Evolutionary conservation across 164 flowering plant genomes (phyloP), one percentile per base, ranked within the genome.

Genomic region (Nelumbo lutea): DNA sequence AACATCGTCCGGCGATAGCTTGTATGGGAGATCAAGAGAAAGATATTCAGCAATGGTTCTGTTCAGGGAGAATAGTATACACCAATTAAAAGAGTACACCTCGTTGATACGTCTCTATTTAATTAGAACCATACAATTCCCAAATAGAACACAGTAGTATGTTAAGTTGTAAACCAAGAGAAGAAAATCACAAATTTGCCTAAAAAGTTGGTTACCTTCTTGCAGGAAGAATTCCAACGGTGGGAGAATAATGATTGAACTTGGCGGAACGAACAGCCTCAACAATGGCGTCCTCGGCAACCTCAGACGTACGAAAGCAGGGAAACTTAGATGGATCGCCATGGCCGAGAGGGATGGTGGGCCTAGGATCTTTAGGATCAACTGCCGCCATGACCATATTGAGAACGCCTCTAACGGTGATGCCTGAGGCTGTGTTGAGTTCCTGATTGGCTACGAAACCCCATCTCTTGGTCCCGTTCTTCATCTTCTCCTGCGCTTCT

Each of bases 11-110:
- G 81, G 56, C 44, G 85, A 78, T 61, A 91, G 73, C 77, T 86
- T 68, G 78, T 86, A 89, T 1, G 97, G 96, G 67, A 95, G 88
- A 79, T 91, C 92, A 61, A 70, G 76, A 42, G 95, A 86, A 15
- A 91, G 73, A 72, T 91, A 86, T n/a, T 87, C 92, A 0, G 96
- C 90, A 64, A 90, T 77, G 27, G 96, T 90, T 74, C 97, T 91
- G 85, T 76, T 27, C 42, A 68, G 55, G 65, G 46, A 8, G 40
- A 5, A 40, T 57, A 39, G 59, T 50, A 51, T 27, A 10, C 44
- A 8, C 9, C 38, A 14, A 51, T 13, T 41, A 59, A 45, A 27
- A 27, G 27, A 27, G 27, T 27, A 27, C 27, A 27, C 27, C 27
- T 27, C 55, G 2, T 2, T 10, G 11, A 51, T 7, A 7, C 9